Conservation (phyloP, 805 yeast species). For the Yueomyces sinensis region DNA sequence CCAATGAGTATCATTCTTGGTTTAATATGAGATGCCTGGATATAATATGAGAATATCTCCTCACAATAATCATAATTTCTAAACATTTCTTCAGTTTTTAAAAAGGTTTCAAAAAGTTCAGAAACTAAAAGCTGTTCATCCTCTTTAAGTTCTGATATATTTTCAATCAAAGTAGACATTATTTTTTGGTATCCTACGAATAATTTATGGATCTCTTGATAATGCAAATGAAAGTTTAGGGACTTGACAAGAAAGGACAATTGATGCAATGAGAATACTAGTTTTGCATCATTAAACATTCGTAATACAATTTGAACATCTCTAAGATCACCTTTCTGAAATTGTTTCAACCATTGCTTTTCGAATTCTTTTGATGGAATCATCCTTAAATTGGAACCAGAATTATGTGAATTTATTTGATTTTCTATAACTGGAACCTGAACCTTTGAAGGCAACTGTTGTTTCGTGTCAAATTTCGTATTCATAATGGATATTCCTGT, state of each 20-base stretch:
- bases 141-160: neutral
- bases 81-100: constrained; percentile 10
- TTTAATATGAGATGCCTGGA: constrained; percentile 11
- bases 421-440: neutral
- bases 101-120: constrained; percentile 7
- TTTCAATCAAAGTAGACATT: constrained; percentile 1
- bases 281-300: constrained; percentile 2
- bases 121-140: constrained; percentile 1
- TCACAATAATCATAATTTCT: constrained; percentile 14
- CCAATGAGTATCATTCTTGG: constrained; percentile 14
- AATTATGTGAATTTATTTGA: neutral
- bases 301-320: constrained; percentile 4
- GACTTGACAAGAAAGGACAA: constrained; percentile 6
- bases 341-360: constrained; percentile 8
- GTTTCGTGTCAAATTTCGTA: neutral
- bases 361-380: constrained; percentile 1
- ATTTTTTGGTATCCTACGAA: constrained; percentile 5
- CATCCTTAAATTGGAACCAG: neutral
- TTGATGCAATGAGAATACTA: constrained; percentile 10
- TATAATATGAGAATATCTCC: constrained; percentile 16
- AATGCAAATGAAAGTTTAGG: constrained; percentile 4
- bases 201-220: constrained; percentile 13
- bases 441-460: too few species aligned
- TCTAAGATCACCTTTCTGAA: constrained; percentile 6
- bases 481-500: neutral